These are phyloP conservation scores for Uronychia setigera DNA, from an alignment of 73 alveolate species.

Conservation along the genomic window DNA sequence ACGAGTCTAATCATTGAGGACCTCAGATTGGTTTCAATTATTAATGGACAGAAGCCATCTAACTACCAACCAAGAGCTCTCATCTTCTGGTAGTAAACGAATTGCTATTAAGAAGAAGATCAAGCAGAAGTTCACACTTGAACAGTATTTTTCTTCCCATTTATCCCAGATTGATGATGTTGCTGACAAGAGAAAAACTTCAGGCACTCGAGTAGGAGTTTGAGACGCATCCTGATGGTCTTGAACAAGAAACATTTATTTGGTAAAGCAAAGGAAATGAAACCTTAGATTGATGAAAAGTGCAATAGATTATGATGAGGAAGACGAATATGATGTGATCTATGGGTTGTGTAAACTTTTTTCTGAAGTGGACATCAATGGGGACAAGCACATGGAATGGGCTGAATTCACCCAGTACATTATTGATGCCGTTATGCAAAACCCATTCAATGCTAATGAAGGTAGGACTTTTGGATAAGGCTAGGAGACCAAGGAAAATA, in stretches of 20 bases:
- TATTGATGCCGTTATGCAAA: slow-evolving; percentile 53
- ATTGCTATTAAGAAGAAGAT: too few species aligned
- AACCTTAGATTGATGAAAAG: slow-evolving; percentile 74
- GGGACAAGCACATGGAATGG: slow-evolving; percentile 87
- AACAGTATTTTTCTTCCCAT: not conserved
- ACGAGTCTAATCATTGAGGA: not conserved
- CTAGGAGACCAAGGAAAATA: not conserved
- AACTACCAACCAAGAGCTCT: too few species aligned
- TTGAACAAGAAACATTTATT: slow-evolving; percentile 59
- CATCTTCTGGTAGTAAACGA: too few species aligned
- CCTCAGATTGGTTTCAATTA: too few species aligned
- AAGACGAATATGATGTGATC: slow-evolving; percentile 88
- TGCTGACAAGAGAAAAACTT: not conserved
- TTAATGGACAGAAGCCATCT: too few species aligned
- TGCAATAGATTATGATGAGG: slow-evolving; percentile 62
- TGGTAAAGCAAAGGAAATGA: not conserved
- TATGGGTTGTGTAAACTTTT: slow-evolving; percentile 84
- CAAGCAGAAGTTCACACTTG: slow-evolving; percentile 26
- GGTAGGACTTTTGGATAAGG: not conserved
- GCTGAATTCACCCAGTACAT: slow-evolving; percentile 83
- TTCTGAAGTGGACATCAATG: slow-evolving; percentile 83
- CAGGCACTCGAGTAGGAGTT: not conserved
- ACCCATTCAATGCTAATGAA: slow-evolving; percentile 28
- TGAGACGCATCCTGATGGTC: slow-evolving; percentile 29
- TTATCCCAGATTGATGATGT: not conserved